These are phyloP conservation scores for Cytidiella melzeri DNA, from an alignment of 768 basidiomycete species.

Conservation along the genomic window DNA sequence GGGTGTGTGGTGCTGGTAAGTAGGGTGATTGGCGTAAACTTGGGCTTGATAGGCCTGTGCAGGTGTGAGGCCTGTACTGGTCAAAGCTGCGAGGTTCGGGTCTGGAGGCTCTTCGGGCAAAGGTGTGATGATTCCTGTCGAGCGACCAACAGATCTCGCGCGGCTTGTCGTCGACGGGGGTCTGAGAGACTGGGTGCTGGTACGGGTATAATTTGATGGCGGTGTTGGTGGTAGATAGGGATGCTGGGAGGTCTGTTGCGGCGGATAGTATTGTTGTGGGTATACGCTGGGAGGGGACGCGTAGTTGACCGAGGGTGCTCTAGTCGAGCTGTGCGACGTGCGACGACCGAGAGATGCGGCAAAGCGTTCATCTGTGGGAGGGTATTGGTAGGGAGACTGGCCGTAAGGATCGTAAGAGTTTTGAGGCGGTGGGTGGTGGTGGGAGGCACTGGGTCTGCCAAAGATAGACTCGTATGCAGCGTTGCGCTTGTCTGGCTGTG, in stretches of 20 bases:
- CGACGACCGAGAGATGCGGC: slow-evolving; percentile 36
- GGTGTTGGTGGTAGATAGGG: slow-evolving; percentile 14
- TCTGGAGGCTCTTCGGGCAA: slow-evolving; percentile 47
- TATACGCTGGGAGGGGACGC: slow-evolving; percentile 19
- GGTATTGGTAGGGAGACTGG: slow-evolving; percentile 27
- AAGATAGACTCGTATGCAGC: slow-evolving; percentile 87
- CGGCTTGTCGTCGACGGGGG: slow-evolving; percentile 36
- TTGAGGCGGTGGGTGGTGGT: slow-evolving; percentile 35
- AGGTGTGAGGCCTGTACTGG: slow-evolving; percentile 55
- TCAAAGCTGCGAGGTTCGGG: slow-evolving; percentile 36
- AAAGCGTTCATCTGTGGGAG: slow-evolving; percentile 27
- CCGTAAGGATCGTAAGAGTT: slow-evolving; percentile 27
- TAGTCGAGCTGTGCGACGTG: slow-evolving; percentile 38
- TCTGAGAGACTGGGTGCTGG: slow-evolving; percentile 23
- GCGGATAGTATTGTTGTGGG: slow-evolving; percentile 37
- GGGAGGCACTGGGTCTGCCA: slow-evolving; percentile 59
- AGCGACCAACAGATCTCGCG: slow-evolving; percentile 46
- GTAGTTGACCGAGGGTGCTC: slow-evolving; percentile 25
- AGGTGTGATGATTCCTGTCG: slow-evolving; percentile 39
- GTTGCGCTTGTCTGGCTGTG: slow-evolving; percentile 61
- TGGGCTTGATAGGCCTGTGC: slow-evolving; percentile 81
- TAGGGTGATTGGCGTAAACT: slow-evolving; percentile 46
- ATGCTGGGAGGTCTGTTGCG: slow-evolving; percentile 20
- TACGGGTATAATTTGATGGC: slow-evolving; percentile 12
- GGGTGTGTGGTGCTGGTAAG: slow-evolving; percentile 27